phyloP scores from a whole-genome alignment of 176 grass and related monocot species.

The Secale cereale region DNA sequence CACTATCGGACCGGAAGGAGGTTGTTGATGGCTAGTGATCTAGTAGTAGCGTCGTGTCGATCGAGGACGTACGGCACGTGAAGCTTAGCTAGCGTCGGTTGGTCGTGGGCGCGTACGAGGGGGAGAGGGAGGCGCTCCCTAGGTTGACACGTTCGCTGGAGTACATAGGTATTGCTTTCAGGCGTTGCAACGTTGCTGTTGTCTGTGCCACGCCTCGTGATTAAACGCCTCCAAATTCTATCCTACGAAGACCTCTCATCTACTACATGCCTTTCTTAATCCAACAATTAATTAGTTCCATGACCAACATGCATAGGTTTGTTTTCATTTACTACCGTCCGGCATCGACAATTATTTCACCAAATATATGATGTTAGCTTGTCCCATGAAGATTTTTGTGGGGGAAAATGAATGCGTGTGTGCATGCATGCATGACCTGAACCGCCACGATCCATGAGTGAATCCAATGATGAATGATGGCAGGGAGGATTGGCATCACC shows the following conservation, averaged over 20 bases:
- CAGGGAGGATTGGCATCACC: background rate
- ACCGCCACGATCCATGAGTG: background rate
- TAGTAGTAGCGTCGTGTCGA: background rate
- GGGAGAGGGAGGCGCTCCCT: background rate
- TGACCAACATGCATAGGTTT: background rate
- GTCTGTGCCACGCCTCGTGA: background rate
- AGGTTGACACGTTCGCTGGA: background rate
- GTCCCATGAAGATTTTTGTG: background rate
- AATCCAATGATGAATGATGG: too few species aligned
- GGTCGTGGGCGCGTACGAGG: background rate
- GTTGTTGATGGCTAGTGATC: background rate
- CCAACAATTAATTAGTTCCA: background rate
- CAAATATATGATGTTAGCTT: background rate
- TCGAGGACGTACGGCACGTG: background rate
- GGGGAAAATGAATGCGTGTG: background rate
- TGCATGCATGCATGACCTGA: background rate
- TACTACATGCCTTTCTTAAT: background rate
- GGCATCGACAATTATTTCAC: background rate
- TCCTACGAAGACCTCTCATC: background rate
- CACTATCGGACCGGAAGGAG: background rate
- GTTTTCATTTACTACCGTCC: background rate
- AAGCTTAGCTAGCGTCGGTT: background rate
- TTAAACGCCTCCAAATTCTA: background rate
- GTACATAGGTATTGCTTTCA: background rate
- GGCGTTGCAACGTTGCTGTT: background rate